These are phyloP conservation scores for Telfairia occidentalis DNA, from an alignment of 331 rosid genomes.

Conservation along the genomic window DNA sequence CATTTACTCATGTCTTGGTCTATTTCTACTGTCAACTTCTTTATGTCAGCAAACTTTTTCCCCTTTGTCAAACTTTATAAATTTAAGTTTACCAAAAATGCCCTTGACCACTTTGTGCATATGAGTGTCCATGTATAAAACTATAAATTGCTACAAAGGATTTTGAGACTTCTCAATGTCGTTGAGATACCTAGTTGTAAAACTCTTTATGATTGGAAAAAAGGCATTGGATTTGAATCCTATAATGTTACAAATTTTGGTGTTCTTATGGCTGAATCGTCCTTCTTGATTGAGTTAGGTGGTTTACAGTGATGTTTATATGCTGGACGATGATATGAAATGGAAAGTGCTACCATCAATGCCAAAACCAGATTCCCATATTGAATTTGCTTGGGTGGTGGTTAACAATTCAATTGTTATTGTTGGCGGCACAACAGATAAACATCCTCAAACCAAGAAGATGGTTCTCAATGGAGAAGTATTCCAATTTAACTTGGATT, in stretches of 20 bases:
- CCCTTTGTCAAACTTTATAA: not conserved
- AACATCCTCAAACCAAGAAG: conserved; percentile 68
- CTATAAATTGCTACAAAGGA: not conserved
- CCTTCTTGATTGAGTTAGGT: conserved; percentile 38
- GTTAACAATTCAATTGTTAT: conserved; percentile 69
- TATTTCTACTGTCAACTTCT: not conserved
- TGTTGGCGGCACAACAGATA: conserved; percentile 82
- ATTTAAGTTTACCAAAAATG: not conserved
- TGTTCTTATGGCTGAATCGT: not conserved
- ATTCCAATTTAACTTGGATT: conserved; percentile 51
- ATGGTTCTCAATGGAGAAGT: conserved; percentile 85
- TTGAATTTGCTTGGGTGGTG: conserved; percentile 68
- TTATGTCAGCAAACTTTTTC: not conserved
- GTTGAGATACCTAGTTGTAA: not conserved
- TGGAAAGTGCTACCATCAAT: conserved; percentile 71
- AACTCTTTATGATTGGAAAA: not conserved
- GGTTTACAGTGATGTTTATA: conserved; percentile 65
- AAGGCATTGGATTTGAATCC: not conserved
- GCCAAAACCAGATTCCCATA: conserved; percentile 84
- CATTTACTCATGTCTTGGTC: not conserved
- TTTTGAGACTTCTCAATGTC: not conserved
- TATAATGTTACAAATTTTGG: not conserved
- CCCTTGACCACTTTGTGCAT: not conserved
- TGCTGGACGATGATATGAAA: conserved; percentile 72
- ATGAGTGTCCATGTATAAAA: not conserved